Base-by-base conservation (phyloP, 2,329 filamentous ascomycete species). In the Phialocephala sp. region DNA sequence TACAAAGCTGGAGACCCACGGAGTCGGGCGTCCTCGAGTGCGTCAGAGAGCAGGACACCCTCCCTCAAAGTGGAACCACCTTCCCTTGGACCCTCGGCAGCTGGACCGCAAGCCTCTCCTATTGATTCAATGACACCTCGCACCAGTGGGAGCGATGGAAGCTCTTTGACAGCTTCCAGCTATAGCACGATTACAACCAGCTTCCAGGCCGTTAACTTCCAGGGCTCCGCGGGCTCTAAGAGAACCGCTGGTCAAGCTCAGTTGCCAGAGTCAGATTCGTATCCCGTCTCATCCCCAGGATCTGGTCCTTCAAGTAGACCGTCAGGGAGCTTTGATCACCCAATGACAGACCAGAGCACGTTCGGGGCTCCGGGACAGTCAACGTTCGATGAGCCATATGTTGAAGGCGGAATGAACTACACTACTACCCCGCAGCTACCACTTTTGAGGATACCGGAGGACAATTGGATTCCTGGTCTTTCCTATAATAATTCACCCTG, bases 401-500 rank as follows among this genome's bases (percentile, higher is more conserved):
- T 41, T 4, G 66, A 68, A 22, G 57, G 62, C 41, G 57, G 63
- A n/a, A 14, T 60, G 20, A 67, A 63, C 22, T 72, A 72, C 60
- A 68, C 66, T 11, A 55, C 69, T 36, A 59, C 70, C 15, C 69
- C 64, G 12, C 66, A 67, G 20, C 66, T 75, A 12, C 73, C 73
- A 50, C 66, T 73, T 47, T 54, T 76, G 20, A 68, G 67, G 18
- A 75, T 76, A 24, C 73, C 74, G 3, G 73, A 75, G 57, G 73
- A 75, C 27, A 60, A 65, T 43, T 73, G 66, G 60, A 68, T 69
- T n/a, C 69, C 74, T n/a, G 66, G 68, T 15, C 59, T 74, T 8
- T 69, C 72, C 15, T 72, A 74, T 52, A 71, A 73, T 24, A 73
- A 69, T 52, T 75, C 74, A 9, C 73, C 73, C 18, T 75, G 71